Conservation (phyloP, 345 rosid genomes). For the Aurinia saxatilis region DNA sequence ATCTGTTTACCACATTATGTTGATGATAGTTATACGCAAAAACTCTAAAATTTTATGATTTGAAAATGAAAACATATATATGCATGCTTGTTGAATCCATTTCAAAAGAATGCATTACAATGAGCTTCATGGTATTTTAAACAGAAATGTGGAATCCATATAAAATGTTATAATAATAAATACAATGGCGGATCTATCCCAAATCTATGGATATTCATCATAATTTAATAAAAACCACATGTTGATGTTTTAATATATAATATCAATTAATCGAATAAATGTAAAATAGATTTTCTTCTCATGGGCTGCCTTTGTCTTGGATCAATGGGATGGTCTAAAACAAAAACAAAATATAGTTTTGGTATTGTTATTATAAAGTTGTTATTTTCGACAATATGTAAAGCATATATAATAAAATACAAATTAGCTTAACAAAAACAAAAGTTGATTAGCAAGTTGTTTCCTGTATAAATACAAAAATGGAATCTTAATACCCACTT, state of each 20-base stretch:
- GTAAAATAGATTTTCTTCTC: conserved; percentile 12
- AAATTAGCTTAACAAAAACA: neutral
- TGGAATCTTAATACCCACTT: conserved; percentile 25
- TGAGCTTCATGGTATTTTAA: neutral
- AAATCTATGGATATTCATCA: conserved; percentile 13
- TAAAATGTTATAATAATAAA: neutral
- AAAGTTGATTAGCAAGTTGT: conserved; percentile 5
- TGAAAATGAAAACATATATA: too few relatives aligned
- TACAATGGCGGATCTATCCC: neutral
- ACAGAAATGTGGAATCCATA: neutral
- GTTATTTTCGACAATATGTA: neutral
- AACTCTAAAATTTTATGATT: too few relatives aligned
- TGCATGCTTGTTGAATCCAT: too few relatives aligned
- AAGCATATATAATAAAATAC: neutral
- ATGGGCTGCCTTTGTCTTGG: conserved; percentile 7
- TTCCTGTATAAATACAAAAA: conserved; percentile 2
- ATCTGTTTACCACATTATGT: too few relatives aligned
- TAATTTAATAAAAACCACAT: neutral
- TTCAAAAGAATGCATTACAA: too few relatives aligned
- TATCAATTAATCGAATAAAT: neutral
- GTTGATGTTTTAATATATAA: neutral
- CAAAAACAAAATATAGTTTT: neutral
- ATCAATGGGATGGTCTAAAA: conserved; percentile 11
- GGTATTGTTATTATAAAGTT: neutral
- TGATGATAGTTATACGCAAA: too few relatives aligned